Percentiles rank a stretch among this genome's conserved stretches.
Conservation (phyloP, 495 filamentous ascomycete species). For the Hypoxylon crocopeplum region DNA sequence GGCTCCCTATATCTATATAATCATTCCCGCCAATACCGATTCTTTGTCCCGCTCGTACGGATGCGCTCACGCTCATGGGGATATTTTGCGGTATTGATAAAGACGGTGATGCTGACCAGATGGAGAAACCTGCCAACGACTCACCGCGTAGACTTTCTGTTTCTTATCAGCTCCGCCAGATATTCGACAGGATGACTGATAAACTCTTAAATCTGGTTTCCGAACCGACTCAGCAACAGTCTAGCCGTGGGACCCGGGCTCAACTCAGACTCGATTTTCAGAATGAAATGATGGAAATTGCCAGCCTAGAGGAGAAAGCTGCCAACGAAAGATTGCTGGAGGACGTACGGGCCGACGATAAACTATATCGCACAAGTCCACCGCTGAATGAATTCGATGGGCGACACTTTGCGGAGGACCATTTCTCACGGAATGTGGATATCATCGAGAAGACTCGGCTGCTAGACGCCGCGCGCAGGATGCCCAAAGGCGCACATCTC, state of each 20-base stretch:
- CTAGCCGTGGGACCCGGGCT: neutral
- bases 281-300: slow-evolving; percentile 24
- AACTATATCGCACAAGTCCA: slow-evolving; percentile 26
- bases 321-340: slow-evolving; percentile 45
- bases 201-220: neutral
- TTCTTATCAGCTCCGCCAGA: slow-evolving; percentile 3
- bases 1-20: neutral
- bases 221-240: neutral
- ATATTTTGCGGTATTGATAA: slow-evolving; percentile 26
- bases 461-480: slow-evolving; percentile 46
- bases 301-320: slow-evolving; percentile 16
- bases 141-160: slow-evolving; percentile 1
- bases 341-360: slow-evolving; percentile 43
- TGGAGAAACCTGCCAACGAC: slow-evolving; percentile 18
- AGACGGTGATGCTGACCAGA: slow-evolving; percentile 21
- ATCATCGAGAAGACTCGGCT: slow-evolving; percentile 54
- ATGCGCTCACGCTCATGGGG: slow-evolving; percentile 30
- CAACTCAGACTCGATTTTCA: slow-evolving; percentile 28
- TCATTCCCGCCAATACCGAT: neutral
- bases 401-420: slow-evolving; percentile 48
- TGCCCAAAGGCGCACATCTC: slow-evolving; percentile 63
- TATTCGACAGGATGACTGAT: slow-evolving; percentile 18
- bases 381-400: slow-evolving; percentile 36
- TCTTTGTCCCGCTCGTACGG: neutral
- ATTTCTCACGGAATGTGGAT: slow-evolving; percentile 55